Evolutionary conservation across 345 rosid species (phyloP), one percentile per base, ranked within the genome.

Genomic region (Salix viminalis): DNA sequence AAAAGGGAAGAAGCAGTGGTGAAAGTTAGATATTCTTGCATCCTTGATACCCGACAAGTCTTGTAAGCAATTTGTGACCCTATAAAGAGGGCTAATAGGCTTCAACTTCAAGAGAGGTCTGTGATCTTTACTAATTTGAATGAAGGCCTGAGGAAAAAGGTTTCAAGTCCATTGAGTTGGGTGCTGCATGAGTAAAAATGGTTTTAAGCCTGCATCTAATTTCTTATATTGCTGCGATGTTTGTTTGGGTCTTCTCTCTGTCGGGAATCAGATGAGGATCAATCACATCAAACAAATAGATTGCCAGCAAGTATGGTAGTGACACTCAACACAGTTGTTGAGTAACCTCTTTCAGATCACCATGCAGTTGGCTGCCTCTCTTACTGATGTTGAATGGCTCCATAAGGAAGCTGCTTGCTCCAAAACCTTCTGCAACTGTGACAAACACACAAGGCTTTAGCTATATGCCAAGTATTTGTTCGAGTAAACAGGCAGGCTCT

Each of bases 1-100:
- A 72, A 94, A 84, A 69, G 96, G 97, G 48, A 91, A 89, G 88
- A 96, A 89, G 83, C 92, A 90, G 79, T 86, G 94, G 91, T 92
- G 87, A 88, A 70, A 21, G 52, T 48, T 15, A 39, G 21, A 10
- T 79, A n/a, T 64, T 44, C 39, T 61, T 15, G 6, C 58, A 66
- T 73, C 36, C 48, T 26, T 48, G 34, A 46, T 13, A 15, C n/a
- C 34, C 24, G 1, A 46, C 60, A 58, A 78, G 42, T 41, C 73
- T 58, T 82, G 64, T 71, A 73, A 75, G 74, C 67, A 23, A 67
- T 58, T 67, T 65, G 37, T 62, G n/a, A 74, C 65, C 79, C 60
- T 64, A 4, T 24, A 23, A 58, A 50, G 34, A 71, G 34, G n/a
- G 76, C 56, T 46, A 65, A 39, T 42, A 61, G 71, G 74, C 36